Percentiles rank a stretch among this genome's conserved stretches.
phyloP scores from a whole-genome alignment of 179 eudicot genomes.

The Camellia oleifera region DNA sequence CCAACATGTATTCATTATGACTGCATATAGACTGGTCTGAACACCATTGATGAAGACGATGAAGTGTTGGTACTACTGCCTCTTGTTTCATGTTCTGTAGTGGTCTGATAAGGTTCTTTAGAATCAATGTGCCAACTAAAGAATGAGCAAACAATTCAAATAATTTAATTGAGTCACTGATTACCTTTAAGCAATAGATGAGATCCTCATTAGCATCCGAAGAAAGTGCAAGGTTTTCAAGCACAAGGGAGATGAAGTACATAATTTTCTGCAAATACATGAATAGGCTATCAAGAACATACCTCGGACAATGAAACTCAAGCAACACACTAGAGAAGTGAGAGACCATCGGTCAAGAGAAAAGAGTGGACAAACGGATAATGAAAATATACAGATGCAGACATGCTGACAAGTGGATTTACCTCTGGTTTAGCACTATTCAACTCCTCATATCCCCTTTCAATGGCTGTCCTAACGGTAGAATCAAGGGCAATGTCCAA shows the following conservation, averaged over 20 bases:
- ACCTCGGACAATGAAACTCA: background rate
- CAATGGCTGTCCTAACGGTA: slow-evolving; percentile 79
- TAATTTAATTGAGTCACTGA: background rate
- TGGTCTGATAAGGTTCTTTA: background rate
- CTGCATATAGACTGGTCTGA: background rate
- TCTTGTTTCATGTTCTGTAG: background rate
- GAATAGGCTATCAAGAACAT: slow-evolving; percentile 7
- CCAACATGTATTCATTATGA: background rate
- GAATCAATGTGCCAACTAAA: background rate
- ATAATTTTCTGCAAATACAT: slow-evolving; percentile 75
- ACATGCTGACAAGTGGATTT: slow-evolving; percentile 13
- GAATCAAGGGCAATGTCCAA: slow-evolving; percentile 95
- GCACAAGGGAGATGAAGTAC: slow-evolving; percentile 82
- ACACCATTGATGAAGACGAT: background rate
- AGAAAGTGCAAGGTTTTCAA: slow-evolving; percentile 92
- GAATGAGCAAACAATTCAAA: background rate
- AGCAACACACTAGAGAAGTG: background rate
- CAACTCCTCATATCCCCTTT: slow-evolving; percentile 94
- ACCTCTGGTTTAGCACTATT: slow-evolving; percentile 92
- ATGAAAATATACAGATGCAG: slow-evolving; percentile 5
- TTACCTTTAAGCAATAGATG: slow-evolving; percentile 92
- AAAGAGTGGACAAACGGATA: background rate
- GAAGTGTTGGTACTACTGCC: background rate
- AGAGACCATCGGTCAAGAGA: background rate
- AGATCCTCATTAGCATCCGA: slow-evolving; percentile 89